These are phyloP conservation scores for Coemansia sp. DNA, from an alignment of 192 early-diverging fungal genomes.

Conservation along the genomic window DNA sequence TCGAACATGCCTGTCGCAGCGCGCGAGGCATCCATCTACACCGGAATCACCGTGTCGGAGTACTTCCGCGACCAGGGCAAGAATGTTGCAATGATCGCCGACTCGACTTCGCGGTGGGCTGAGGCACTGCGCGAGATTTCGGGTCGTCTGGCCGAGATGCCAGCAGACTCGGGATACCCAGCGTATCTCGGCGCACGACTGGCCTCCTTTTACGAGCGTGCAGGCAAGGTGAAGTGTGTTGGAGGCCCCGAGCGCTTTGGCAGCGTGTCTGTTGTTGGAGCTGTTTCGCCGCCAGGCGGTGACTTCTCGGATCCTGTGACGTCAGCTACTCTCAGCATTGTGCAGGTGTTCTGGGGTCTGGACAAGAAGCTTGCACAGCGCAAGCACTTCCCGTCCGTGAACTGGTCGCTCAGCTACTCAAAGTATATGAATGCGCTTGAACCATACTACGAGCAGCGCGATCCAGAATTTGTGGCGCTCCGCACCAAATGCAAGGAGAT, in stretches of 20 bases:
- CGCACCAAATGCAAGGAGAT: constrained; percentile 97
- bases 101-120: constrained; percentile 99
- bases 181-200: constrained; percentile 97
- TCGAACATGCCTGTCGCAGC: constrained; percentile 99
- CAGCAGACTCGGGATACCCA: constrained; percentile 96
- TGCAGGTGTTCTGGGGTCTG: constrained; percentile 99
- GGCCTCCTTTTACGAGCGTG: constrained; percentile 99
- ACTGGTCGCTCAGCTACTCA: constrained; percentile 97
- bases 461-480: constrained; percentile 90
- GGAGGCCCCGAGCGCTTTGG: constrained; percentile 93
- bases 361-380: constrained; percentile 99
- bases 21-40: constrained; percentile 99
- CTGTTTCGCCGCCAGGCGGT: constrained; percentile 99
- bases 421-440: constrained; percentile 98
- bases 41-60: constrained; percentile 98
- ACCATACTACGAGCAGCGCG: constrained; percentile 90
- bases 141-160: constrained; percentile 99
- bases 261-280: constrained; percentile 96
- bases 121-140: constrained; percentile 99
- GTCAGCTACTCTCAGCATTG: constrained; percentile 93
- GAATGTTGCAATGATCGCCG: constrained; percentile 99
- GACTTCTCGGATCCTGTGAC: constrained; percentile 99
- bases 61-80: constrained; percentile 99
- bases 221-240: constrained; percentile 94
- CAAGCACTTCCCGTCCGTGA: constrained; percentile 99